These are phyloP conservation scores for Fusarium albosuccineum DNA, from an alignment of 2,329 filamentous ascomycete genomes.

Conservation along the genomic window DNA sequence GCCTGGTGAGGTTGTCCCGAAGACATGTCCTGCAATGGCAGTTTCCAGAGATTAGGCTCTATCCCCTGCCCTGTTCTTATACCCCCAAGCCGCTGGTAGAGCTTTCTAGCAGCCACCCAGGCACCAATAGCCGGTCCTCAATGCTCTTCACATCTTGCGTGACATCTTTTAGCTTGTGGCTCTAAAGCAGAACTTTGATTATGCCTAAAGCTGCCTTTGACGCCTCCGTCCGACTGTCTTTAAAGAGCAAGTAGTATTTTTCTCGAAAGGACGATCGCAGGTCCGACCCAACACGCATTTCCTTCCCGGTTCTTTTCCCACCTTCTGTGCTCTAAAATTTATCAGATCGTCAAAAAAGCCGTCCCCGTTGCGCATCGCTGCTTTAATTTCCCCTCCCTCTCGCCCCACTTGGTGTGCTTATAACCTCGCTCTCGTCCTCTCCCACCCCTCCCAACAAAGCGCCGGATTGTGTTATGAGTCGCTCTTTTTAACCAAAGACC, in stretches of 20 bases:
- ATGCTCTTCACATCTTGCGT: not conserved
- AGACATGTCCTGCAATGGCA: too few relatives aligned
- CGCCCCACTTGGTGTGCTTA: slow-evolving; percentile 31
- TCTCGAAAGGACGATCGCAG: slow-evolving; percentile 14
- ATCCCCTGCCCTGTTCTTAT: not conserved
- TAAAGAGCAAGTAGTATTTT: not conserved
- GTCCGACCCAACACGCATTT: slow-evolving; percentile 19
- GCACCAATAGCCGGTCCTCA: not conserved
- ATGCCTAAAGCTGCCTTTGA: slow-evolving; percentile 12
- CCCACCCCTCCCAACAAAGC: not conserved
- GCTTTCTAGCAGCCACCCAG: not conserved
- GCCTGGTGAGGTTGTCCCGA: too few relatives aligned
- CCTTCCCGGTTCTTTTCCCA: slow-evolving; percentile 5
- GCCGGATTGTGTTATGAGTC: not conserved
- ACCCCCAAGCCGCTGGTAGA: too few relatives aligned
- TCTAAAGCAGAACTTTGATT: slow-evolving; percentile 10
- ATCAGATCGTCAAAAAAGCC: slow-evolving; percentile 42
- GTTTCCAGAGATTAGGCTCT: too few relatives aligned
- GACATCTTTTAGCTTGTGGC: slow-evolving; percentile 2
- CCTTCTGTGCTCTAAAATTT: slow-evolving; percentile 37
- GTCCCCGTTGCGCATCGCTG: slow-evolving; percentile 28
- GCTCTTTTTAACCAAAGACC: slow-evolving; percentile 71
- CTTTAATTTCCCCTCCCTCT: slow-evolving; percentile 36
- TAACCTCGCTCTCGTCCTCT: slow-evolving; percentile 18
- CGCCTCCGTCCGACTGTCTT: slow-evolving; percentile 6